A percentile compares a stretch with the other conserved stretches of the same genome.
Evolutionary conservation across 202 grass and related monocot species (phyloP).

Genomic region (Panicum hallii): DNA sequence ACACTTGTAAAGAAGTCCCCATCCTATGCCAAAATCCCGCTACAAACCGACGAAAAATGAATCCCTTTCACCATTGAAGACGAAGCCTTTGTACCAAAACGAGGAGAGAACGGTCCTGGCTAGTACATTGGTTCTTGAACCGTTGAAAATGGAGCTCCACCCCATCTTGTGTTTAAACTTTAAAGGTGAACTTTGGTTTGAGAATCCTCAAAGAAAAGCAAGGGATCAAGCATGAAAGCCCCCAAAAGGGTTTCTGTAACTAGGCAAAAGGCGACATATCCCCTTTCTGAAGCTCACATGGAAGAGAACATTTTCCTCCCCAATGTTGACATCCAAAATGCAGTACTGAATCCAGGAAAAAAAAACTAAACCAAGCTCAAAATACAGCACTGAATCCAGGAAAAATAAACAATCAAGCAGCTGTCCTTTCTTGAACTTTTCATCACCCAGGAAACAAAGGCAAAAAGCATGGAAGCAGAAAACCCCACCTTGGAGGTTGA

Average conservation of each 20-base stretch:
- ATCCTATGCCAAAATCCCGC: constrained; percentile 19
- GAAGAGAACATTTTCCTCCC: not conserved
- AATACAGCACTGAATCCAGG: not conserved
- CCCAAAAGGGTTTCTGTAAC: not conserved
- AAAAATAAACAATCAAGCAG: not conserved
- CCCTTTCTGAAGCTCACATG: constrained; percentile 11
- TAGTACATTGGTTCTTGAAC: constrained; percentile 39
- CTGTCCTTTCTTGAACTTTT: not conserved
- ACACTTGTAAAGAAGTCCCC: not conserved
- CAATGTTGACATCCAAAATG: constrained; percentile 26
- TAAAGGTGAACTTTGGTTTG: constrained; percentile 18
- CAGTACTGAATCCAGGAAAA: not conserved
- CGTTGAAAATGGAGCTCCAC: not conserved
- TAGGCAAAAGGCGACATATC: not conserved
- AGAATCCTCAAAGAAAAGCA: constrained; percentile 11
- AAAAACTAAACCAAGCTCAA: not conserved
- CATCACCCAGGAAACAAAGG: not conserved
- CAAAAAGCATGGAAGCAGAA: not conserved
- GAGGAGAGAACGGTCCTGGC: not conserved
- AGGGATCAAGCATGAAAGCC: not conserved
- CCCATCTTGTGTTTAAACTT: not conserved
- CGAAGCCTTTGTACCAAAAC: constrained; percentile 1
- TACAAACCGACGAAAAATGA: constrained; percentile 25
- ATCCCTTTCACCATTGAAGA: not conserved
- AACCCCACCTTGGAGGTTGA: constrained; percentile 77